phyloP scores from a whole-genome alignment of 176 grass and related monocot genomes.

The Musa beccarii region DNA sequence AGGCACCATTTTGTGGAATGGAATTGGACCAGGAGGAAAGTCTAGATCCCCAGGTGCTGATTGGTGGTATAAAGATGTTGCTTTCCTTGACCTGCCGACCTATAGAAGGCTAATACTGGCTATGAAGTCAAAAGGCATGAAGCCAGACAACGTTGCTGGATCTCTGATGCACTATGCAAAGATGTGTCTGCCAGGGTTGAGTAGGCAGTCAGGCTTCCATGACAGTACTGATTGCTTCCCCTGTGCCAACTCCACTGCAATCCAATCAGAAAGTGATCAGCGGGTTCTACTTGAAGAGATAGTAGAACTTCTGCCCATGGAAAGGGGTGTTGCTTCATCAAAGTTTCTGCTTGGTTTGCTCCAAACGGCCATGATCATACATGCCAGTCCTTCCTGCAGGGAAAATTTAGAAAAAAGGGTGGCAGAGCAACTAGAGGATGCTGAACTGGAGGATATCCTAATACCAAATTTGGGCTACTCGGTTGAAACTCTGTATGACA shows the following conservation, averaged over 20 bases:
- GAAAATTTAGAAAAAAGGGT: constrained; percentile 52
- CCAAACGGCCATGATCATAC: constrained; percentile 48
- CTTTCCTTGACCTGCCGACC: constrained; percentile 39
- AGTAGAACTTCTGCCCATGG: constrained; percentile 44
- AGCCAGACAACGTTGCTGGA: constrained; percentile 41
- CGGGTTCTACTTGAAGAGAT: constrained; percentile 55
- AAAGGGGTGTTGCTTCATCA: constrained; percentile 42
- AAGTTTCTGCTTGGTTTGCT: constrained; percentile 53
- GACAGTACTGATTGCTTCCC: not conserved
- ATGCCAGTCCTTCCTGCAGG: constrained; percentile 46
- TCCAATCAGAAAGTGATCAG: constrained; percentile 48
- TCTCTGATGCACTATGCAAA: constrained; percentile 66
- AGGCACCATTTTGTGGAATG: constrained; percentile 50
- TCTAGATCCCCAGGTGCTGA: constrained; percentile 31
- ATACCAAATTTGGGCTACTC: constrained; percentile 53
- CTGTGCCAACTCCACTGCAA: constrained; percentile 11
- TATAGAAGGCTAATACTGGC: constrained; percentile 62
- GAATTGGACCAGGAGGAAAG: constrained; percentile 27
- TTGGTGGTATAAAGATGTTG: constrained; percentile 82
- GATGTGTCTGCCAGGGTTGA: constrained; percentile 50
- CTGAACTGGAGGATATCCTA: constrained; percentile 53
- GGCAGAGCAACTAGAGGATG: constrained; percentile 57
- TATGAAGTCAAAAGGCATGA: constrained; percentile 55
- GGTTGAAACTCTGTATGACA: constrained; percentile 60
- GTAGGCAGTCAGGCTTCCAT: constrained; percentile 11